A percentile compares a stretch with the other conserved stretches of the same genome.
phyloP scores from a whole-genome alignment of 1,139 yeast species.

The Geotrichum histeridarum region DNA sequence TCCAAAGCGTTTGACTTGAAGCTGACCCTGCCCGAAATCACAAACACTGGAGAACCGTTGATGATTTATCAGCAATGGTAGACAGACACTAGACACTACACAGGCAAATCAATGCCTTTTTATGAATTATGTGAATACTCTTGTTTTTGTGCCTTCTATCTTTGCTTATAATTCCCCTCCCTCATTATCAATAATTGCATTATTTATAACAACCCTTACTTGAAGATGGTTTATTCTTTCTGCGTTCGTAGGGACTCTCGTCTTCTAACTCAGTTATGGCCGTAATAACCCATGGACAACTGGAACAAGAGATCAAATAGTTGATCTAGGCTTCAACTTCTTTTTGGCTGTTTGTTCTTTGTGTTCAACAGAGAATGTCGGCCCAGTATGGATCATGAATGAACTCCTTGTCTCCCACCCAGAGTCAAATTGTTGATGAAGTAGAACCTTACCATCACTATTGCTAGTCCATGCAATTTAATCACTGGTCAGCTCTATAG shows the following conservation, averaged over 20 bases:
- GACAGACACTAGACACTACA: slow-evolving; percentile 11
- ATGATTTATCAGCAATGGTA: slow-evolving; percentile 54
- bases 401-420: too few species aligned
- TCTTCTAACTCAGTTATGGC: too few species aligned
- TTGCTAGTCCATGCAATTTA: too few species aligned
- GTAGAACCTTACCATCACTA: too few species aligned
- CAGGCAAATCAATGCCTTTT: background rate
- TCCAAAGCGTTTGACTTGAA: slow-evolving; percentile 89
- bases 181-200: slow-evolving; percentile 9
- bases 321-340: too few species aligned
- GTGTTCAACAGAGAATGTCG: too few species aligned
- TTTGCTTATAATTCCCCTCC: background rate
- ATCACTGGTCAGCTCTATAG: too few species aligned
- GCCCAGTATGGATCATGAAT: too few species aligned
- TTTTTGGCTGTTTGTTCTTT: too few species aligned
- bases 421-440: too few species aligned
- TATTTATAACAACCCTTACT: background rate
- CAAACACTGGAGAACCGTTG: slow-evolving; percentile 82
- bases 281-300: too few species aligned
- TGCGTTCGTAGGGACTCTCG: background rate
- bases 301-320: too few species aligned
- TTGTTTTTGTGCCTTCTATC: slow-evolving; percentile 2
- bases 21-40: slow-evolving; percentile 77
- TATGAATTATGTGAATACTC: slow-evolving; percentile 1
- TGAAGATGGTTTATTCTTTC: background rate